These are phyloP conservation scores for Aspergillus neoniger DNA, from an alignment of 2,329 filamentous ascomycete genomes.

Conservation along the genomic window DNA sequence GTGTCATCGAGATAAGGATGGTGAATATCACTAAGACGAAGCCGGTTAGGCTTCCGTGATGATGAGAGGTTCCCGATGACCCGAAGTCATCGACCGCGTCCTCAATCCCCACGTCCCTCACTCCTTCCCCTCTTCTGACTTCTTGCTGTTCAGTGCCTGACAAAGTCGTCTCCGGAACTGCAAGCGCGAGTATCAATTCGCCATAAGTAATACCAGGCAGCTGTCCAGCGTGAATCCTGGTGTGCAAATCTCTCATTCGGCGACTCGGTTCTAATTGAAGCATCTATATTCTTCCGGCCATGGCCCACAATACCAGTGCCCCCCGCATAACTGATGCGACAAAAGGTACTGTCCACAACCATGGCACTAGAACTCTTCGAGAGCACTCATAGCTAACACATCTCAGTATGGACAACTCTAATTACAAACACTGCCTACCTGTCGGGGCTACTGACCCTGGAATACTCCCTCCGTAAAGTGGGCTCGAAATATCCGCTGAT, in stretches of 20 bases:
- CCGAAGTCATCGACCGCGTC: neutral
- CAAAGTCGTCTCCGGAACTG: neutral
- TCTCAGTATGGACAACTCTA: conserved; percentile 77
- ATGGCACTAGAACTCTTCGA: neutral
- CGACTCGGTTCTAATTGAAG: neutral
- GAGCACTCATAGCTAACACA: neutral
- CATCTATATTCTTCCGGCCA: neutral
- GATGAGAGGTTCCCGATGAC: neutral
- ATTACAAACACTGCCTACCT: conserved; percentile 85
- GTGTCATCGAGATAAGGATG: neutral
- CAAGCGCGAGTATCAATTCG: neutral
- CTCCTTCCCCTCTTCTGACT: neutral
- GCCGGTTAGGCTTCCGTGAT: neutral
- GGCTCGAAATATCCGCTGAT: conserved; percentile 74
- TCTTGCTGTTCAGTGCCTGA: neutral
- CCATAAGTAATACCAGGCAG: neutral
- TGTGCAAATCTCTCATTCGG: neutral
- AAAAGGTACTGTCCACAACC: neutral
- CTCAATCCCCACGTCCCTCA: neutral
- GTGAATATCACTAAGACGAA: neutral
- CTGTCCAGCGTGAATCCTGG: neutral
- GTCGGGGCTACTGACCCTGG: conserved; percentile 76
- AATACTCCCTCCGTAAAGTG: conserved; percentile 70
- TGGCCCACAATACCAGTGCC: neutral
- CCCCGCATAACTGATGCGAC: conserved; percentile 10